phyloP scores from a whole-genome alignment of 495 filamentous ascomycete species.

The Penicillium paxilli region DNA sequence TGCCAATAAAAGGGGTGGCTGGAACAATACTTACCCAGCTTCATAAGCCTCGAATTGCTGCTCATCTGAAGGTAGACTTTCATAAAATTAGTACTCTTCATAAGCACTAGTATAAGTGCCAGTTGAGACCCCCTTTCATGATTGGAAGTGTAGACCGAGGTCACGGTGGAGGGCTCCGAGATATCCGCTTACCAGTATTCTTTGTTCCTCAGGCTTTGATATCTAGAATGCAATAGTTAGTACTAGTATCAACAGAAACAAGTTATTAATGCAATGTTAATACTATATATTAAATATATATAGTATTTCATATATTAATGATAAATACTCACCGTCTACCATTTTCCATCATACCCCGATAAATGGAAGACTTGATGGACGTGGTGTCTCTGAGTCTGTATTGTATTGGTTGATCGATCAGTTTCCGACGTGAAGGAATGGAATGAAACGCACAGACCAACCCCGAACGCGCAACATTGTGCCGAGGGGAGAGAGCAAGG shows the following conservation, averaged over 20 bases:
- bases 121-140: neutral
- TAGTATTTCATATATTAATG: neutral
- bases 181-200: neutral
- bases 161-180: too few relatives aligned
- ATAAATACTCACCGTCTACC: conserved; percentile 12
- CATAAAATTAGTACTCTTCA: neutral
- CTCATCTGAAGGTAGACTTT: conserved; percentile 22
- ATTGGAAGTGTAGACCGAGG: neutral
- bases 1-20: too few relatives aligned
- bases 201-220: conserved; percentile 1
- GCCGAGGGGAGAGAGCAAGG: neutral
- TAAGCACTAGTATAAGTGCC: too few relatives aligned
- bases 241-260: too few relatives aligned
- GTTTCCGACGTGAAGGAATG: too few relatives aligned
- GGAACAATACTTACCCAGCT: conserved; percentile 8
- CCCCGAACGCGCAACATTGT: neutral
- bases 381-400: conserved; percentile 11
- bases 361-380: conserved; percentile 21
- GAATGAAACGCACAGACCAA: neutral
- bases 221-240: neutral
- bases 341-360: conserved; percentile 20
- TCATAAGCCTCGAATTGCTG: conserved; percentile 27
- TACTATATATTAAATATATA: neutral
- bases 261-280: too few relatives aligned
- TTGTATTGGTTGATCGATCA: neutral